Evolutionary conservation across 1,284 basidiomycete genomes (phyloP).

Genomic region (Rhodotorula sp.): DNA sequence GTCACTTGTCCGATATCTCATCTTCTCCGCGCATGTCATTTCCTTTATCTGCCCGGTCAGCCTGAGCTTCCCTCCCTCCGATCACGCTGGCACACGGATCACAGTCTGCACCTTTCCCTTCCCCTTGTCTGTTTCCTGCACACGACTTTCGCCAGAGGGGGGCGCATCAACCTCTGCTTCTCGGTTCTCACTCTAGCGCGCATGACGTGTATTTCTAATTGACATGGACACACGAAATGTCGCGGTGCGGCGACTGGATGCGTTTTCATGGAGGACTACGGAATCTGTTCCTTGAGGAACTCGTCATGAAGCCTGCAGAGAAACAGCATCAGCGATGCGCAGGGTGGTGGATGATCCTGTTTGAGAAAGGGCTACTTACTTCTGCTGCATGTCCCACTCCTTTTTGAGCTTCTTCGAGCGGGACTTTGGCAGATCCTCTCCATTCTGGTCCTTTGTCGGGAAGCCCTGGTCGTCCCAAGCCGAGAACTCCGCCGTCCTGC

Average conservation of each 20-base stretch:
- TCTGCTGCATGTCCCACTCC: slow-evolving; percentile 71
- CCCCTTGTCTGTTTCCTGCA: background rate
- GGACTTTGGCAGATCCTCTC: slow-evolving; percentile 81
- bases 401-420: slow-evolving; percentile 77
- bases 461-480: slow-evolving; percentile 85
- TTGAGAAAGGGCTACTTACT: slow-evolving; percentile 45
- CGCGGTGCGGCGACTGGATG: no score
- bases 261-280: no score
- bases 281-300: slow-evolving; percentile 30
- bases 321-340: background rate
- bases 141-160: no score
- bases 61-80: background rate
- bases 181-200: background rate
- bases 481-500: slow-evolving; percentile 56
- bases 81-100: background rate
- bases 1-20: background rate
- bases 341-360: background rate
- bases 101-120: background rate
- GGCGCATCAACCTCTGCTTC: background rate
- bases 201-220: background rate
- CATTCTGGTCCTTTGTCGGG: slow-evolving; percentile 77
- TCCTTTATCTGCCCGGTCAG: background rate
- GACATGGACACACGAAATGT: background rate
- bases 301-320: slow-evolving; percentile 33
- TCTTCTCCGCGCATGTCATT: no score